Conservation (phyloP, 768 basidiomycete genomes). For the Roridomyces roridus region DNA sequence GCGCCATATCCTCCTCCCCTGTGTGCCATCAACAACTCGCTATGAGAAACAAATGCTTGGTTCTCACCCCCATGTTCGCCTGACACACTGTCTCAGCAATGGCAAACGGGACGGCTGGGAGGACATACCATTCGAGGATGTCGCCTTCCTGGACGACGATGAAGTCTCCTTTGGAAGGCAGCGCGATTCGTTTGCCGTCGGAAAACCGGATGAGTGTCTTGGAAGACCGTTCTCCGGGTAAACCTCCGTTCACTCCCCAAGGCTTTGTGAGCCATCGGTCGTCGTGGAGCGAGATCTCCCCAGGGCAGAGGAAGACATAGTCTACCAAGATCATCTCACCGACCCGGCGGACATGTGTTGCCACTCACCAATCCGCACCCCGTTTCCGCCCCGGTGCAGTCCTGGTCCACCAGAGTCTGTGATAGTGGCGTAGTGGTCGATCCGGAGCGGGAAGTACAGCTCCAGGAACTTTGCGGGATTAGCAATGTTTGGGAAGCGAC, state of each 20-base stretch:
- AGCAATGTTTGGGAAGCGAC: not conserved
- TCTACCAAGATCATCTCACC: conserved; percentile 16
- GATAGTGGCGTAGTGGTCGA: conserved; percentile 36
- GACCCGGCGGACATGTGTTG: not conserved
- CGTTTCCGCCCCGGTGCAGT: conserved; percentile 37
- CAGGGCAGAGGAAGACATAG: conserved; percentile 34
- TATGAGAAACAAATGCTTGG: not conserved
- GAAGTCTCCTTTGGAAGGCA: conserved; percentile 35
- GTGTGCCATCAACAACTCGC: not conserved
- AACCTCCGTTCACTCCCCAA: conserved; percentile 41
- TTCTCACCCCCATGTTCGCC: conserved; percentile 35
- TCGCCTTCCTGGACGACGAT: conserved; percentile 32
- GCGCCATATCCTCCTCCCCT: conserved; percentile 27
- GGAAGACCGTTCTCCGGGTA: conserved; percentile 31
- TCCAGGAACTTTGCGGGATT: conserved; percentile 28
- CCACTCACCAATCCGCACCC: conserved; percentile 34
- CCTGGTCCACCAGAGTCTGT: conserved; percentile 38
- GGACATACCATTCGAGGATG: conserved; percentile 31
- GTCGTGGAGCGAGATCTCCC: conserved; percentile 37
- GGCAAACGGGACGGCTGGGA: too few species aligned
- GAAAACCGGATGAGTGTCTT: conserved; percentile 30
- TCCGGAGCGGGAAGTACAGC: conserved; percentile 34
- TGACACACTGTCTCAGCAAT: not conserved
- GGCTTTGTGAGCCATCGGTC: conserved; percentile 40
- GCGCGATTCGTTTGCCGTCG: conserved; percentile 28